Evolutionary conservation across 78 protist species (phyloP), one percentile per base, ranked within the genome.

Genomic region (Neovahlkampfia damariscottae): DNA sequence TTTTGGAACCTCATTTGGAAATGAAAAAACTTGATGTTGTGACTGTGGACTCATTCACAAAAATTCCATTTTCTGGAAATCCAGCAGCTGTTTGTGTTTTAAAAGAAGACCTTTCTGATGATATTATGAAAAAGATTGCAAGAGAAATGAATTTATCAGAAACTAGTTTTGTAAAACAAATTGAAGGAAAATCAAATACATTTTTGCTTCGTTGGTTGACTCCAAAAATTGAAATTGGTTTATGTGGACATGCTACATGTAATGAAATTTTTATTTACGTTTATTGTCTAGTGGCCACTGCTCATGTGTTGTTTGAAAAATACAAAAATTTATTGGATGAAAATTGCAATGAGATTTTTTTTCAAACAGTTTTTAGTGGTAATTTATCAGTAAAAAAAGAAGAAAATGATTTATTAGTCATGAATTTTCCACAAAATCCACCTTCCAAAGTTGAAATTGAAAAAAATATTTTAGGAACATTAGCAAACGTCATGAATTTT

Each of bases 191-290:
- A 38, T 41, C 3, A 5, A 5, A 3, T 72, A 3, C 35, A 2
- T 70, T n/a, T 28, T 5, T 7, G 36, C 36, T 74, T 5, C 19
- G 78, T 2, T 74, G 78, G 78, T 74, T 74, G 37, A 74, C 78
- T 2, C 78, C 78, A 7, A 27, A 19, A 2, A 3, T 3, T 5
- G 78, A 74, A 5, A 67, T 74, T 29, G 10, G 2, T 5, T 27
- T 74, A 5, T 74, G 78, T n/a, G 78, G 78, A 30, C 78, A 74
- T 50, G 78, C 78, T 7, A 74, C 78, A 7, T 39, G 70, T 3
- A 67, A 58, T 2, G 37, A 74, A 50, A 70, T 74, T n/a, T 10
- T 74, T n/a, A 27, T 70, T 67, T 19, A 74, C 78, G 3, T 38
- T 28, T 19, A 10, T 28, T n/a, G 31, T 31, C 19, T 69, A n/a